Conservation (phyloP, 306 rosid species). For the Fragaria nilgerrensis region DNA sequence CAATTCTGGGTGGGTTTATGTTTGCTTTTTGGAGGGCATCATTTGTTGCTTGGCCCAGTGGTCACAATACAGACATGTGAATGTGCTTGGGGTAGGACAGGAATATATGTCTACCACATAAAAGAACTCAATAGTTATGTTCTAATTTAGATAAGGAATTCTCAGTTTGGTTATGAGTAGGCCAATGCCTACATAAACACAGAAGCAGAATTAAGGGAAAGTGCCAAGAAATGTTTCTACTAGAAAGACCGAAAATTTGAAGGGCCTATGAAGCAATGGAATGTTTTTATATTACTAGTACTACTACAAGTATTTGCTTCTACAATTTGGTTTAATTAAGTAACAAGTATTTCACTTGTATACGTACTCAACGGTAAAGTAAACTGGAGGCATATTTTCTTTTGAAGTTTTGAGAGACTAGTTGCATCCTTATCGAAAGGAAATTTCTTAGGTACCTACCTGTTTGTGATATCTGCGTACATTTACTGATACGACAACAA, state of each 20-base stretch:
- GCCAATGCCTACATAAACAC: background rate
- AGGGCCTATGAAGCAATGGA: background rate
- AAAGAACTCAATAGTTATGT: background rate
- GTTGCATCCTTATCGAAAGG: too few species aligned
- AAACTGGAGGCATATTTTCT: too few species aligned
- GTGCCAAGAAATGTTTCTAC: background rate
- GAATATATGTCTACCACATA: background rate
- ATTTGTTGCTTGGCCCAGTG: background rate
- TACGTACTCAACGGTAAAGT: too few species aligned
- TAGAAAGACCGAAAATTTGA: background rate
- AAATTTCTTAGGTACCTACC: too few species aligned
- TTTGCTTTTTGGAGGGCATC: background rate
- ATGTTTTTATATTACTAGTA: background rate
- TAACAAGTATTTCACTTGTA: too few species aligned
- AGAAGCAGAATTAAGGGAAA: background rate
- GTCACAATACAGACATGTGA: slow-evolving; percentile 5
- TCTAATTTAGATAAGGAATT: background rate
- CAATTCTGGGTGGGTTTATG: background rate
- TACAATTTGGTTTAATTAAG: too few species aligned
- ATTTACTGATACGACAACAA: too few species aligned
- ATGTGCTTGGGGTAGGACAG: background rate
- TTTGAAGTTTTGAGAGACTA: too few species aligned
- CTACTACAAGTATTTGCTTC: background rate
- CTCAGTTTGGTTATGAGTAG: background rate
- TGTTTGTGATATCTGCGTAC: too few species aligned